Conservation (phyloP, 2,329 filamentous ascomycete species). For the Colletotrichum siamense region DNA sequence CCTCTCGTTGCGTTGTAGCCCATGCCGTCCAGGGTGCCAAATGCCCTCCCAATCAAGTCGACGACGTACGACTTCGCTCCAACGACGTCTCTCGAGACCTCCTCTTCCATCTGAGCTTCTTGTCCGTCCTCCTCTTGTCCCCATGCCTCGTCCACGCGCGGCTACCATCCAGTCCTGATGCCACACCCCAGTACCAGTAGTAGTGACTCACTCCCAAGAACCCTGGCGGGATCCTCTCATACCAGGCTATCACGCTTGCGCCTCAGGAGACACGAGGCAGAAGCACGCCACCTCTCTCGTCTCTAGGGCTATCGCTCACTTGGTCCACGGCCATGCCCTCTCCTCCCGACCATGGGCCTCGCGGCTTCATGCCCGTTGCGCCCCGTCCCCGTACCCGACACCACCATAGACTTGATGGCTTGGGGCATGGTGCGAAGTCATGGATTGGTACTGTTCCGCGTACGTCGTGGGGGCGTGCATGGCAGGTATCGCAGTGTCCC, state of each 20-base stretch:
- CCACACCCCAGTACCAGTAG: not conserved
- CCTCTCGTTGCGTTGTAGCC: not conserved
- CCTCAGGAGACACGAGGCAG: slow-evolving; percentile 10
- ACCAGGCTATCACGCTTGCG: slow-evolving; percentile 4
- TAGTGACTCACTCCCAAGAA: slow-evolving; percentile 13
- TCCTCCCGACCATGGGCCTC: not conserved
- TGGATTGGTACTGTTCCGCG: slow-evolving; percentile 42
- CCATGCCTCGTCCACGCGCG: slow-evolving; percentile 15
- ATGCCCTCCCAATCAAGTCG: slow-evolving; percentile 10
- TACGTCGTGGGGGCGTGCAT: slow-evolving; percentile 37
- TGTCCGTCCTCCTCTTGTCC: slow-evolving; percentile 3
- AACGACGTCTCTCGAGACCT: not conserved
- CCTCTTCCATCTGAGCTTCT: not conserved
- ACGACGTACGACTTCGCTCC: slow-evolving; percentile 3
- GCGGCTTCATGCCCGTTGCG: slow-evolving; percentile 43
- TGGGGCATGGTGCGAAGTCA: slow-evolving; percentile 39
- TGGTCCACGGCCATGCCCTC: not conserved
- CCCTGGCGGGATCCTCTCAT: not conserved
- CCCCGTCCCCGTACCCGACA: slow-evolving; percentile 46
- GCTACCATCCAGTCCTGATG: not conserved
- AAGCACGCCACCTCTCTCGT: slow-evolving; percentile 5
- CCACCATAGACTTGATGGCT: slow-evolving; percentile 47
- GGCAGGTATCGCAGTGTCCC: slow-evolving; percentile 39
- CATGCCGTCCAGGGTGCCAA: not conserved
- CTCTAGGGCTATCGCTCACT: not conserved